Evolutionary conservation across 2,329 filamentous ascomycete genomes (phyloP).

Genomic region (Coniochaeta sp.): DNA sequence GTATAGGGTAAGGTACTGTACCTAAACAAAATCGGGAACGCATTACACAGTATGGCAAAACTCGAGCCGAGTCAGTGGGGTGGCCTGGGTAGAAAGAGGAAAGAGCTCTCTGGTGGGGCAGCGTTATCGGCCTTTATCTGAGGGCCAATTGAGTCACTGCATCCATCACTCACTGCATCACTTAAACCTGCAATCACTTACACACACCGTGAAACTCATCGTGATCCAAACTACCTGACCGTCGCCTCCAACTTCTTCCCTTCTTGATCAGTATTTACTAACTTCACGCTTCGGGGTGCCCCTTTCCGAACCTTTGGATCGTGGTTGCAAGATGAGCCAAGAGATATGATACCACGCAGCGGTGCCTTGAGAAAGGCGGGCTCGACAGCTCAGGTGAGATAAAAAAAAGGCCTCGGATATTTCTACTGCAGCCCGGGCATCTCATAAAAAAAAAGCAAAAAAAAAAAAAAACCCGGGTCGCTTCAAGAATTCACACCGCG

Average conservation of each 20-base stretch:
- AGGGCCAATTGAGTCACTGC: background rate
- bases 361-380: constrained; percentile 31
- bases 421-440: no score
- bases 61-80: background rate
- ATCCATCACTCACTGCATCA: background rate
- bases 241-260: background rate
- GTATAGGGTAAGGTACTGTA: no score
- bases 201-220: background rate
- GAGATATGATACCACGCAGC: constrained; percentile 31
- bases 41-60: background rate
- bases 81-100: background rate
- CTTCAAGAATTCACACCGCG: no score
- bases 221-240: background rate
- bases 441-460: no score
- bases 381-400: constrained; percentile 25
- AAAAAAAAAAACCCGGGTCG: no score
- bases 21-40: no score
- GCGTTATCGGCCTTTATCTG: constrained; percentile 1
- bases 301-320: background rate
- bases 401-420: constrained; percentile 2
- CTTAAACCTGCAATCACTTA: background rate
- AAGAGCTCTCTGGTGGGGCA: background rate
- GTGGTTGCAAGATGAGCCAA: constrained; percentile 5
- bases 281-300: no score
- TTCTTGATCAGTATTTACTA: no score